phyloP scores from a whole-genome alignment of 768 basidiomycete species.

The Lactarius evosmus region DNA sequence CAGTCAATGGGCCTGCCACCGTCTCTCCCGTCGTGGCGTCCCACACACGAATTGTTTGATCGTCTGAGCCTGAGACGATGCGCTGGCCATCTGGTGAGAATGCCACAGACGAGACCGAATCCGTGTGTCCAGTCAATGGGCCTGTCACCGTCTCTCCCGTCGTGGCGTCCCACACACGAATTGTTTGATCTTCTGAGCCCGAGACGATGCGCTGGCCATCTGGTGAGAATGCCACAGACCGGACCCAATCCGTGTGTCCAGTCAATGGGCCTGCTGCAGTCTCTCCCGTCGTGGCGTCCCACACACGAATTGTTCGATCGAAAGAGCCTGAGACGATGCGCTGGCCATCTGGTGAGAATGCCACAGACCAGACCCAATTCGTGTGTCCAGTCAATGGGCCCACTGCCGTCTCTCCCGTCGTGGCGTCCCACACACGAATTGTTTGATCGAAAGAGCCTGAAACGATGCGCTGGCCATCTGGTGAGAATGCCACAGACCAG shows the following conservation, averaged over 20 bases:
- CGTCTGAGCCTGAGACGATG: too few species aligned
- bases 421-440: too few species aligned
- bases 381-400: not conserved
- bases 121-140: conserved; percentile 9
- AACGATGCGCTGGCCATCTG: not conserved
- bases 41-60: not conserved
- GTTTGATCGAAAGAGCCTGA: not conserved
- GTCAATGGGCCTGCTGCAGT: too few species aligned
- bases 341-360: conserved; percentile 2
- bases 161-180: not conserved
- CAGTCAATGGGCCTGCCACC: too few species aligned
- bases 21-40: not conserved
- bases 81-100: too few species aligned
- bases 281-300: too few species aligned
- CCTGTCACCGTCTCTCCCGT: too few species aligned
- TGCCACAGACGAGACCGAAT: conserved; percentile 2
- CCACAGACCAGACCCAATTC: not conserved
- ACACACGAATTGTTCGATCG: too few species aligned
- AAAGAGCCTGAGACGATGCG: conserved; percentile 34
- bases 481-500: too few species aligned
- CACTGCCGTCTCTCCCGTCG: too few species aligned
- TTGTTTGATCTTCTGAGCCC: too few species aligned
- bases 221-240: not conserved
- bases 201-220: too few species aligned
- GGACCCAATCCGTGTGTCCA: not conserved